phyloP scores from a whole-genome alignment of 441 rosid species.

The Arabidopsis hybrid region DNA sequence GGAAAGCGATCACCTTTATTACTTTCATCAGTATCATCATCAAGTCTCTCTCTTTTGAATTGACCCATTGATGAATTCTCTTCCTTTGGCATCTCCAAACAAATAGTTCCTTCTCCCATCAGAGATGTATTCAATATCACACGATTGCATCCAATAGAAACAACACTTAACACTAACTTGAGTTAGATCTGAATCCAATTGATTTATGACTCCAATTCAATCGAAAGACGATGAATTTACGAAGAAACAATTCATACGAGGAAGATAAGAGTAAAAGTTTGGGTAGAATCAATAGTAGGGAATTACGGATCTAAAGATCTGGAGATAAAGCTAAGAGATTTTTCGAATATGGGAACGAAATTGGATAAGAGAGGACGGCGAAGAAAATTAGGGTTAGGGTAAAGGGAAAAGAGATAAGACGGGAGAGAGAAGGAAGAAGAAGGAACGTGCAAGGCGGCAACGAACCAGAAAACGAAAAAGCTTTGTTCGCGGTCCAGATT shows the following conservation, averaged over 20 bases:
- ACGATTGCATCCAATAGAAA: conserved; percentile 42
- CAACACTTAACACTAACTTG: conserved; percentile 17
- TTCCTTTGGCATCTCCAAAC: conserved; percentile 48
- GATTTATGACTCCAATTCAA: conserved; percentile 29
- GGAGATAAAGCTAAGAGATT: conserved; percentile 6
- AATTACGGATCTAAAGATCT: conserved; percentile 51
- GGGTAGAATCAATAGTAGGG: neutral
- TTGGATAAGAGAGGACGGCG: neutral
- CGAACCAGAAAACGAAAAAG: conserved; percentile 55
- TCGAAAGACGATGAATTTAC: neutral
- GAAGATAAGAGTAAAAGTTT: neutral
- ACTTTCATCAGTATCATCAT: conserved; percentile 26
- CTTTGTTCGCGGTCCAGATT: conserved; percentile 77
- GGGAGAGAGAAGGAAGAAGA: conserved; percentile 45
- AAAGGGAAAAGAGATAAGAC: conserved; percentile 44
- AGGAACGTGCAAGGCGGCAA: conserved; percentile 84
- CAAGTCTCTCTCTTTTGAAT: conserved; percentile 57
- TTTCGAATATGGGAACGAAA: conserved; percentile 4
- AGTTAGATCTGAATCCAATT: conserved; percentile 34
- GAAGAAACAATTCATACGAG: conserved; percentile 7
- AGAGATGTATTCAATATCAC: too few species aligned
- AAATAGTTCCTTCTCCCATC: conserved; percentile 65
- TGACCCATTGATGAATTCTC: conserved; percentile 43
- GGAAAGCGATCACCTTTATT: conserved; percentile 45
- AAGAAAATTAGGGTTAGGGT: conserved; percentile 60